A percentile compares a stretch with the other conserved stretches of the same genome.
Evolutionary conservation across 495 filamentous ascomycete genomes (phyloP).

Genomic region (Penicillium paradoxum): DNA sequence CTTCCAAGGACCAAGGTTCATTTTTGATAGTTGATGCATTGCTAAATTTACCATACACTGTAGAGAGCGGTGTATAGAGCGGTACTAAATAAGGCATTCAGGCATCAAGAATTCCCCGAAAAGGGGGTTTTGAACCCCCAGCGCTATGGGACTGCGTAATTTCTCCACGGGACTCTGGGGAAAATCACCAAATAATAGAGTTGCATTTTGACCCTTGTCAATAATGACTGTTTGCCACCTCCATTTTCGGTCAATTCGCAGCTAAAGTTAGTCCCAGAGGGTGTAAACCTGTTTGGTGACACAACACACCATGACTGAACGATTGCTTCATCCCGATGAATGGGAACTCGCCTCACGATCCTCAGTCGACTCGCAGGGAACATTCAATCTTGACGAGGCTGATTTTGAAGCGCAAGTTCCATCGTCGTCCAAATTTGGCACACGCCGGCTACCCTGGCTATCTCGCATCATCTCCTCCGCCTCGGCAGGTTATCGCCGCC

Average conservation of each 20-base stretch:
- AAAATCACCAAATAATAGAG: constrained; percentile 1
- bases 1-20: too few relatives aligned
- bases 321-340: constrained; percentile 41
- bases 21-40: too few relatives aligned
- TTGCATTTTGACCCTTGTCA: neutral
- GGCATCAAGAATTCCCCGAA: too few relatives aligned
- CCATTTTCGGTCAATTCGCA: neutral
- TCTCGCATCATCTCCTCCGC: constrained; percentile 26
- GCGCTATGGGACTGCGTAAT: too few relatives aligned
- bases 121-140: too few relatives aligned
- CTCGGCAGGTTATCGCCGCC: constrained; percentile 31
- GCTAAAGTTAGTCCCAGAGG: neutral
- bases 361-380: constrained; percentile 42
- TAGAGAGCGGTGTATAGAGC: too few relatives aligned
- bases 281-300: neutral
- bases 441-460: constrained; percentile 22
- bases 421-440: constrained; percentile 21
- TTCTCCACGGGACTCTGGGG: neutral
- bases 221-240: neutral
- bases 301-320: constrained; percentile 33
- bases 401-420: constrained; percentile 46
- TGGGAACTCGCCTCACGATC: constrained; percentile 43
- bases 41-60: too few relatives aligned
- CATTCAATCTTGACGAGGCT: constrained; percentile 45
- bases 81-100: too few relatives aligned